phyloP scores from a whole-genome alignment of 2,329 filamentous ascomycete species.

The Ophiocordyceps camponoti-saundersi region DNA sequence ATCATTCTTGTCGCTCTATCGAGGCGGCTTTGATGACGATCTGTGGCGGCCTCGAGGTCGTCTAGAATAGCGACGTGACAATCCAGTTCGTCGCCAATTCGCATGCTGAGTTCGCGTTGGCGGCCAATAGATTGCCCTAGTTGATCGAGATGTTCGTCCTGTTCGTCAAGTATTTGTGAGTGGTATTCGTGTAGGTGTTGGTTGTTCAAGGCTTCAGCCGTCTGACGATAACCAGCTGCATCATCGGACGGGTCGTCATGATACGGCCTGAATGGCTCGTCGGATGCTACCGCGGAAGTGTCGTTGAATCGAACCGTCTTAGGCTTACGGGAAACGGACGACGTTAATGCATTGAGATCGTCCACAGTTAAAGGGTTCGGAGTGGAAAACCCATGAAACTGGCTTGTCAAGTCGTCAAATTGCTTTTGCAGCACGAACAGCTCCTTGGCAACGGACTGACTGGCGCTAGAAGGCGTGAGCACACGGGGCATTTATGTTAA shows the following conservation, averaged over 20 bases:
- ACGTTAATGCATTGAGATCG: conserved; percentile 44
- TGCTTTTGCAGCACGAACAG: conserved; percentile 55
- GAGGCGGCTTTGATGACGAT: conserved; percentile 62
- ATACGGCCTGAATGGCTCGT: conserved; percentile 40
- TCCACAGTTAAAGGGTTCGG: conserved; percentile 27
- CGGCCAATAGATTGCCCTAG: conserved; percentile 75
- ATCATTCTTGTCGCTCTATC: conserved; percentile 59
- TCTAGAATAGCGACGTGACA: conserved; percentile 78
- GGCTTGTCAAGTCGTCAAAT: conserved; percentile 56
- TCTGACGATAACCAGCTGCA: conserved; percentile 38
- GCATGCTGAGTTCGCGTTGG: conserved; percentile 83
- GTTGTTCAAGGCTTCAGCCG: conserved; percentile 39
- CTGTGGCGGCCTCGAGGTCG: conserved; percentile 69
- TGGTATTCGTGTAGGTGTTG: conserved; percentile 80
- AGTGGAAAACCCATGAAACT: conserved; percentile 56
- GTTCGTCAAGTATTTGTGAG: conserved; percentile 61
- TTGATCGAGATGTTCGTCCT: conserved; percentile 83
- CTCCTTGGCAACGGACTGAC: conserved; percentile 39
- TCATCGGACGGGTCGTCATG: conserved; percentile 46
- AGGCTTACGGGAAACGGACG: conserved; percentile 17
- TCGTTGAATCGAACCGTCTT: conserved; percentile 85
- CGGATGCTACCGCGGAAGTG: conserved; percentile 24
- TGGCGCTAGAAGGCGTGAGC: conserved; percentile 18
- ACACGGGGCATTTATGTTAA: not conserved
- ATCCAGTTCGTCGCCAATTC: conserved; percentile 92